Evolutionary conservation across 2,329 filamentous ascomycete species (phyloP), one percentile per base, ranked within the genome.

Genomic region (Ophiostoma himal-ulmi): DNA sequence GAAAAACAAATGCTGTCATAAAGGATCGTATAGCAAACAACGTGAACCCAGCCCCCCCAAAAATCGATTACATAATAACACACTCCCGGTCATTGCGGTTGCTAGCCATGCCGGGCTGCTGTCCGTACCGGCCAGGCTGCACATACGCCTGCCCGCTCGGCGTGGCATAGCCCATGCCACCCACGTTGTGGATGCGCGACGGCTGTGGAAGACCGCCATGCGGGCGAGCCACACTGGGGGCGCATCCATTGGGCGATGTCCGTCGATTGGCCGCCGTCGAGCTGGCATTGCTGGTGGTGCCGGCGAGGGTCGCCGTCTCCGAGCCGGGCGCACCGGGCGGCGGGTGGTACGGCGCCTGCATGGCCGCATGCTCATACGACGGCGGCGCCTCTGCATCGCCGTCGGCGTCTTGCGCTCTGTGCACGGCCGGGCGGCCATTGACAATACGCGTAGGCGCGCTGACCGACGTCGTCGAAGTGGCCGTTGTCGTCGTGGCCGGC

Each of bases 361-460:
- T 82, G 22, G 84, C 81, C 4, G 85, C 84, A 76, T 87, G 84
- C 76, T 87, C 85, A 74, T 88, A 88, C 13, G 84, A 83, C 1
- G 85, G 85, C 60, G 85, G 85, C 6, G 84, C 84, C 39, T 85
- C 84, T 2, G 78, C 76, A 5, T 76, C 79, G 8, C 79, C 79
- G 5, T 83, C 82, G 0, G 77, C 75, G 2, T 77, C 82, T 0
- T 78, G 75, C 1, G 78, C 74, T 1, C 82, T 76, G 26, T 77
- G 78, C 3, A 81, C 80, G 1, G 77, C 76, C 5, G 70, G 72
- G 0, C 71, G 72, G 2, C 69, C 11, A n/a, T 54, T 70, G n/a
- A 22, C 37, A 1, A 68, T 67, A 5, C 54, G 54, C 26, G 26
- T 17, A 5, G 30, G 17, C 44, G 36, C 62, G 34, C 54, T 20